These are phyloP conservation scores for Hylodesmum podocarpum DNA, from an alignment of 306 rosid species.

Conservation along the genomic window DNA sequence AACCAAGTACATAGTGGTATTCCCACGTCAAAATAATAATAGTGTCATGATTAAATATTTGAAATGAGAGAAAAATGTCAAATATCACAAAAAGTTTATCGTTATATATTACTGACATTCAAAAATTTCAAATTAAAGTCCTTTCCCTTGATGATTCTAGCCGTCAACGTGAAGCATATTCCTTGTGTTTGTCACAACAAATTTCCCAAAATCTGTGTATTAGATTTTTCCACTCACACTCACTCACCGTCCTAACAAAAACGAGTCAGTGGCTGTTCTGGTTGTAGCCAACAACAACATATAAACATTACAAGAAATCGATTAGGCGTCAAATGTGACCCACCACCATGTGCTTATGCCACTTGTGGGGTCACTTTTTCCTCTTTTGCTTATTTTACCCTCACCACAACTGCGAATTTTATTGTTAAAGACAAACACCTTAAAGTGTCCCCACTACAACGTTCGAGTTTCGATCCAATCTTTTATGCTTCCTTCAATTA, in stretches of 20 bases:
- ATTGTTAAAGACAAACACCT: conserved; percentile 13
- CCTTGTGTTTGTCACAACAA: conserved; percentile 25
- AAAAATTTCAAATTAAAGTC: conserved; percentile 39
- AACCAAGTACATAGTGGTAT: neutral
- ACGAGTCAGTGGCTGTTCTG: neutral
- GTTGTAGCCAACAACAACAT: neutral
- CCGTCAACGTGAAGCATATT: conserved; percentile 34
- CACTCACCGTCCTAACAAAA: conserved; percentile 22
- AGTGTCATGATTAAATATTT: conserved; percentile 8
- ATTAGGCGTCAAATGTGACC: conserved; percentile 17
- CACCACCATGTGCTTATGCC: conserved; percentile 42
- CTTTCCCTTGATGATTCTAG: neutral
- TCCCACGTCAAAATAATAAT: conserved; percentile 2
- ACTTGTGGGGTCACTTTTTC: neutral
- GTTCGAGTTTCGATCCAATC: conserved; percentile 38
- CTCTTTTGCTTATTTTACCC: neutral
- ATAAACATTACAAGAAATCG: neutral
- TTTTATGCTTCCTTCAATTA: neutral
- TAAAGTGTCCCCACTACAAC: conserved; percentile 45
- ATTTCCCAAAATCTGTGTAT: neutral
- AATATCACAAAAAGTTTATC: conserved; percentile 22
- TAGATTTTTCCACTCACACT: no score
- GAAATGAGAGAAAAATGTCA: conserved; percentile 1
- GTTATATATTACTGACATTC: conserved; percentile 22
- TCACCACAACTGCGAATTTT: neutral